Base-by-base conservation (phyloP, 345 rosid genomes). In the Nasturtium officinale region DNA sequence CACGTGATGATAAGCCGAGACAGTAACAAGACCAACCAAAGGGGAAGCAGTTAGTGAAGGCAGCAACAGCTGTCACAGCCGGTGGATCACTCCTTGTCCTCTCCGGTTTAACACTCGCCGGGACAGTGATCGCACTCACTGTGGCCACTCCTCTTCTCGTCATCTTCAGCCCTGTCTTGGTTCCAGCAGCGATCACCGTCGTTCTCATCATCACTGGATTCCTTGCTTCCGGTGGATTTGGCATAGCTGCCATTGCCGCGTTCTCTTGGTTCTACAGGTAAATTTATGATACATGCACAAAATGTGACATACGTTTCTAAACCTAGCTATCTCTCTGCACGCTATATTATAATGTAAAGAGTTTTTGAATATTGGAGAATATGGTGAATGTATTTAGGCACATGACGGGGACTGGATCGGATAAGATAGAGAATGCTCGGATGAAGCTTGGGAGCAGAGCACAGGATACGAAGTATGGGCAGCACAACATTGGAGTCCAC, bases 181-280 rank as follows among this genome's bases (percentile, higher is more conserved):
- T 92, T 72, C 98, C 96, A 1, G 90, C 93, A 1, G 77, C 86
- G 5, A 82, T 90, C 67, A 71, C 89, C 0, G 79, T 75, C 5
- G 75, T 73, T n/a, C 83, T 90, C 33, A 26, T 88, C 51, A 73
- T 76, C 43, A 79, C 79, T n/a, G 96, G 98, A 10, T 90, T 92
- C 87, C 51, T 86, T 1, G 81, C 96, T 7, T 88, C 98, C 0
- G 96, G 96, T 9, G 93, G 98, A 21, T 88, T 92, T 38, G 90
- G 96, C 0, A 77, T 90, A 9, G 96, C 92, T 0, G 87, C 96
- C 1, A 64, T 87, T n/a, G n/a, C n/a, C n/a, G n/a, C n/a, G n/a
- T n/a, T n/a, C n/a, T n/a, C n/a, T n/a, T n/a, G n/a, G n/a, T 84
- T 92, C 18, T 92, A 90, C 78, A 76, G 87, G 95, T 87, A 64